Evolutionary conservation across 2,329 filamentous ascomycete species (phyloP).

Genomic region (Xylaria sp.): DNA sequence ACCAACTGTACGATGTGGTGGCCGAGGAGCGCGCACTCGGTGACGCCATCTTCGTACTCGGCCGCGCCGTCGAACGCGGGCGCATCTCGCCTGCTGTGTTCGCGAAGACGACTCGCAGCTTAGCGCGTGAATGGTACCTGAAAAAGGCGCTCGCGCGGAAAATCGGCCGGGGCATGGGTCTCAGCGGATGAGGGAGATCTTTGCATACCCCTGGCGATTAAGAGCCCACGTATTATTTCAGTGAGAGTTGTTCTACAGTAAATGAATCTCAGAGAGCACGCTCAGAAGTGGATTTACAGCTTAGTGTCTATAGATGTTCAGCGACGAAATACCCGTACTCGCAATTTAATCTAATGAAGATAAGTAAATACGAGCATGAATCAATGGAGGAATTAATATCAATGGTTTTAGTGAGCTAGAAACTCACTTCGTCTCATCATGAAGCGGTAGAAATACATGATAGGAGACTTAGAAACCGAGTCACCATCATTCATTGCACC

Average conservation of each 20-base stretch:
- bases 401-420: neutral
- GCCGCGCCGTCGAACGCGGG: constrained; percentile 78
- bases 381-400: neutral
- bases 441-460: neutral
- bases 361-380: neutral
- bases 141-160: constrained; percentile 85
- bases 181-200: constrained; percentile 54
- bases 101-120: constrained; percentile 77
- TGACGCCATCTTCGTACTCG: constrained; percentile 86
- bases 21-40: constrained; percentile 89
- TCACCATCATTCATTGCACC: neutral
- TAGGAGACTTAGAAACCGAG: neutral
- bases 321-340: constrained; percentile 13
- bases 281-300: neutral
- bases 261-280: constrained; percentile 2
- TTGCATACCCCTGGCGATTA: neutral
- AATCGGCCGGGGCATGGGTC: constrained; percentile 80
- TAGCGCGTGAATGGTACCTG: constrained; percentile 83
- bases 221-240: neutral
- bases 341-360: neutral
- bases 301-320: neutral
- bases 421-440: neutral
- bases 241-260: neutral
- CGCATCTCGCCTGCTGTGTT: constrained; percentile 78
- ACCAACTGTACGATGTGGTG: constrained; percentile 89